Conservation (phyloP, 2,329 filamentous ascomycete genomes). For the Nakataea oryzae region DNA sequence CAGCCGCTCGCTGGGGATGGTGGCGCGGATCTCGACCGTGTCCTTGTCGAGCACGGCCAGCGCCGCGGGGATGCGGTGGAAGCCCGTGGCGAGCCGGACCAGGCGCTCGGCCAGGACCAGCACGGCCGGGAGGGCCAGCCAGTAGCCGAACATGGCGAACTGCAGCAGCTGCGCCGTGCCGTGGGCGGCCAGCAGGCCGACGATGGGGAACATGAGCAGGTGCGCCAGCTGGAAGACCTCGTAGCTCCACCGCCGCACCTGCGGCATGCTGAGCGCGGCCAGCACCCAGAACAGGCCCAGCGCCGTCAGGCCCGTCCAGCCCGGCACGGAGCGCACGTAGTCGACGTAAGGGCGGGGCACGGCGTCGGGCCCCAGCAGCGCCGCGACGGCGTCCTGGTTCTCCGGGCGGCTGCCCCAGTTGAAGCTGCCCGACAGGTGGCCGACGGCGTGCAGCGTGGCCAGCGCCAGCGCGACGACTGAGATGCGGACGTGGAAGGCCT, state of each 20-base stretch:
- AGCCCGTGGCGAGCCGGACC: constrained; percentile 33
- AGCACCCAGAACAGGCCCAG: constrained; percentile 39
- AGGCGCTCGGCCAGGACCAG: constrained; percentile 37
- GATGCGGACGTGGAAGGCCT: constrained; percentile 45
- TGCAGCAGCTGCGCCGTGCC: constrained; percentile 39
- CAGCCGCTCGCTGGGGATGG: constrained; percentile 33
- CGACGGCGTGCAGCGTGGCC: constrained; percentile 41
- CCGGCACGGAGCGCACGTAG: constrained; percentile 35
- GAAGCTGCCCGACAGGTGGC: constrained; percentile 42
- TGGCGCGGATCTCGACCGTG: constrained; percentile 36
- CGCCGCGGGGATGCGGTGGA: constrained; percentile 35
- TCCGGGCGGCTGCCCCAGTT: constrained; percentile 32
- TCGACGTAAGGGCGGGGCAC: constrained; percentile 31
- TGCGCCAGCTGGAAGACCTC: constrained; percentile 48
- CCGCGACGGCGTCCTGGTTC: constrained; percentile 32
- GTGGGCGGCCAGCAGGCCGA: constrained; percentile 44
- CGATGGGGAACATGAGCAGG: constrained; percentile 47
- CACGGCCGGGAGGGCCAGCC: constrained; percentile 40
- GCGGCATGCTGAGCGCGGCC: constrained; percentile 35
- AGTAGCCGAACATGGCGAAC: constrained; percentile 46
- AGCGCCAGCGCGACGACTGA: constrained; percentile 37
- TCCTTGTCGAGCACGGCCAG: constrained; percentile 39
- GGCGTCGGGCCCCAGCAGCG: constrained; percentile 29
- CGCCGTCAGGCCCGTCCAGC: constrained; percentile 37
- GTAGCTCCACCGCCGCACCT: constrained; percentile 38